A percentile compares a stretch with the other conserved stretches of the same genome.
These are phyloP conservation scores for Suillus variegatus DNA, from an alignment of 768 basidiomycete genomes.

Conservation along the genomic window DNA sequence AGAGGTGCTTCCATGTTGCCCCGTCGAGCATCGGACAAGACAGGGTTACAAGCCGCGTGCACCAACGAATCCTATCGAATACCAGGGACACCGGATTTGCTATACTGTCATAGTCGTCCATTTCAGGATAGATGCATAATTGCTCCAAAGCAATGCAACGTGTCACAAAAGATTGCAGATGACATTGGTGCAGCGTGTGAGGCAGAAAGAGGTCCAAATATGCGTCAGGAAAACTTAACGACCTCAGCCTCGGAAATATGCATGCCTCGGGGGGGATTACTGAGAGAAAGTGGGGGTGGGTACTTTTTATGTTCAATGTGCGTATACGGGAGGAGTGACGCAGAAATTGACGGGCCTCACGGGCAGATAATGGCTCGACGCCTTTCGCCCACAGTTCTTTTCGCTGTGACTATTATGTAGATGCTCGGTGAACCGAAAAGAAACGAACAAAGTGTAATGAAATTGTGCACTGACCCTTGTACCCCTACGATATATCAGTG, in stretches of 20 bases:
- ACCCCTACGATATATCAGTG: neutral
- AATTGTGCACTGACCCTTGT: neutral
- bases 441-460: neutral
- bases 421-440: neutral
- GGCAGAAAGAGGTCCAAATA: neutral
- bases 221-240: neutral
- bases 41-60: too few relatives aligned
- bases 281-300: neutral
- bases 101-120: too few relatives aligned
- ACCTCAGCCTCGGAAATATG: neutral
- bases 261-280: neutral
- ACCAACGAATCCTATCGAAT: too few relatives aligned
- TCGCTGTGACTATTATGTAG: neutral
- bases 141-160: neutral
- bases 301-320: fast-evolving
- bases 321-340: neutral
- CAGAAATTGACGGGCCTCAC: neutral
- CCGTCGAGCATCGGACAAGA: too few relatives aligned
- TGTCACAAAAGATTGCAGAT: neutral
- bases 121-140: fast-evolving
- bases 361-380: neutral
- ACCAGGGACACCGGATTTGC: too few relatives aligned
- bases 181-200: constrained; percentile 17
- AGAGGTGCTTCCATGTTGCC: too few relatives aligned
- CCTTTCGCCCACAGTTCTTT: neutral